phyloP scores from a whole-genome alignment of 768 basidiomycete species.

The Lactarius indigo region DNA sequence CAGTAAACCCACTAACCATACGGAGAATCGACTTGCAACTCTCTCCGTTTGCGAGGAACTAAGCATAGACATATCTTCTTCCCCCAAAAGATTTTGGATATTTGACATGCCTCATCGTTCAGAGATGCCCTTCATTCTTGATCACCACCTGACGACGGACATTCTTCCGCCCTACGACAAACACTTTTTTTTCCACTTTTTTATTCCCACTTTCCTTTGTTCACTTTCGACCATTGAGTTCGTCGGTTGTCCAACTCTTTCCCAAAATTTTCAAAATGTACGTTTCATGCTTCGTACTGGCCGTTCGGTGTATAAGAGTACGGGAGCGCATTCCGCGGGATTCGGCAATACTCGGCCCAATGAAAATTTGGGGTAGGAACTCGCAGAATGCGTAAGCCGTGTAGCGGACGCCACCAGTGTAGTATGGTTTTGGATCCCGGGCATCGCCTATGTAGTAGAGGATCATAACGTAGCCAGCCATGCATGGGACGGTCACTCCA shows the following conservation, averaged over 20 bases:
- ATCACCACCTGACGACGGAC: neutral
- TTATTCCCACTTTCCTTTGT: neutral
- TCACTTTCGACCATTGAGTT: neutral
- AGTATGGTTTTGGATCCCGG: neutral
- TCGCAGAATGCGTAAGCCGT: neutral
- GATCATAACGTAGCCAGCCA: neutral
- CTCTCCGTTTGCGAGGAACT: neutral
- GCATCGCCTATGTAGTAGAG: neutral
- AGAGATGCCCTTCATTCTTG: neutral
- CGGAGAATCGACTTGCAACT: neutral
- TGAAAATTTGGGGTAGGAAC: neutral
- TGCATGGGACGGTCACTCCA: neutral
- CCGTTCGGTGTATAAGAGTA: neutral
- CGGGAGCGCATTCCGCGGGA: neutral
- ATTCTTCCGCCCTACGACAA: neutral
- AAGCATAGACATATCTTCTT: neutral
- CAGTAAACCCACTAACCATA: constrained; percentile 3
- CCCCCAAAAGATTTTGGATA: constrained; percentile 1
- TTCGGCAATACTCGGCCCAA: neutral
- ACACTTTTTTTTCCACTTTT: neutral
- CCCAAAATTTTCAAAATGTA: neutral
- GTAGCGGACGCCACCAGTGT: neutral
- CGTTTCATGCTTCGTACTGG: neutral
- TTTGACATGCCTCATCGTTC: neutral
- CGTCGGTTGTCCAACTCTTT: neutral